Evolutionary conservation across 2,329 filamentous ascomycete species (phyloP), one percentile per base, ranked within the genome.

Genomic region (Xenoacremonium recifei): DNA sequence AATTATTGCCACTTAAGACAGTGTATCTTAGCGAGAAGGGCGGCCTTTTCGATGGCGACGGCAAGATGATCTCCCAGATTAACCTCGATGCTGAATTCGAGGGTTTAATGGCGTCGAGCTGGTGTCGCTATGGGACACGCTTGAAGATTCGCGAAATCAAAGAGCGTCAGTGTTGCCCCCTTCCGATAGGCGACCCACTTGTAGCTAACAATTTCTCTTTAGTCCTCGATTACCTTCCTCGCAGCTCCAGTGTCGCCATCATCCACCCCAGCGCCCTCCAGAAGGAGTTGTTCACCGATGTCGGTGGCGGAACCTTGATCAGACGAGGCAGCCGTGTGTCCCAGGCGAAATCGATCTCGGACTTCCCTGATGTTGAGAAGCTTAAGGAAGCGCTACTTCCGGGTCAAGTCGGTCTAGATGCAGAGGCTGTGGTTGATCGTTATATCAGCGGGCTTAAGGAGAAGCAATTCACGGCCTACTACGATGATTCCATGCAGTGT

Each of bases 21-120:
- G 91, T 99, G 46, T 99, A 96, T 65, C 77, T 97, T n/a, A 95
- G 90, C 5, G 93, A 99, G 72, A 97, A 97, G 77, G 93, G 93
- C 37, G 93, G 92, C 6, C 72, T 99, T 23, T 95, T 96, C 70
- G 89, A 97, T 63, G 91, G 90, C 45, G 88, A 95, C 50, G 87
- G 86, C 45, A 85, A 92, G 73, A 95, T 96, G 73, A 97, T 97
- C 61, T 96, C 92, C 5, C 88, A 87, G 45, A 97, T 97, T 70
- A 97, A 97, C 71, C 76, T 99, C 44, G 93, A 99, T 62, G 91
- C 95, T 69, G 93, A 99, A 70, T 97, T 88, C 60, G 89, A 95
- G 45, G 79, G 88, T 61, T 79, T 96, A 60, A 96, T 97, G 89
- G 78, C 82, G 43, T 89, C 96, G 70, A 82, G 87, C 56, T 99